A percentile compares a stretch with the other conserved stretches of the same genome.
Evolutionary conservation across 768 basidiomycete genomes (phyloP).

Genomic region (Amanita rubescens): DNA sequence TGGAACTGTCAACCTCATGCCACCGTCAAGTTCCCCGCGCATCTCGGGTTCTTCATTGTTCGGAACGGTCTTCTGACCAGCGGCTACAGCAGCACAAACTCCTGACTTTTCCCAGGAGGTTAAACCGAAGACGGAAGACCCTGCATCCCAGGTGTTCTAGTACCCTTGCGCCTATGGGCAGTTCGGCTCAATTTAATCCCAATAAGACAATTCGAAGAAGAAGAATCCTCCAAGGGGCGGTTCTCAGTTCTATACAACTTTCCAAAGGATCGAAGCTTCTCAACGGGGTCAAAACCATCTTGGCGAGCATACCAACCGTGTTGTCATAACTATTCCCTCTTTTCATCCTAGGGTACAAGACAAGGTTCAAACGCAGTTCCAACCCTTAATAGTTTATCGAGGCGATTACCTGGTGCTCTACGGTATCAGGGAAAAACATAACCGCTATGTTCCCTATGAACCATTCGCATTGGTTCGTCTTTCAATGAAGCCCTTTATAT

Average conservation of each 20-base stretch:
- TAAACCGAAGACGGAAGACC: not conserved
- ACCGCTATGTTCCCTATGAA: not conserved
- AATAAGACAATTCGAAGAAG: conserved; percentile 3
- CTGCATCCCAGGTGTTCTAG: conserved; percentile 2
- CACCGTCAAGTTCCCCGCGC: conserved; percentile 1
- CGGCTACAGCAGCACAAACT: conserved; percentile 7
- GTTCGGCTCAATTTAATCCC: not conserved
- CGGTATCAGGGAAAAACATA: not conserved
- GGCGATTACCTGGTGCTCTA: not conserved
- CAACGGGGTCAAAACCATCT: not conserved
- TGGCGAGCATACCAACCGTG: conserved; percentile 1
- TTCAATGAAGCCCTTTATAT: conserved; percentile 64
- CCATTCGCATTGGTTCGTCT: conserved; percentile 35
- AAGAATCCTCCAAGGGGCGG: not conserved
- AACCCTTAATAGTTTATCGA: conserved; percentile 2
- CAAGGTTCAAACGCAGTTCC: not conserved
- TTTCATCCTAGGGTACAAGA: not conserved
- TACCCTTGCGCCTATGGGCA: not conserved
- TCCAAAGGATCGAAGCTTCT: conserved; percentile 6
- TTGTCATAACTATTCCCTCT: conserved; percentile 5
- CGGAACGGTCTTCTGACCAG: conserved; percentile 8
- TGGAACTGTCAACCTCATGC: not conserved
- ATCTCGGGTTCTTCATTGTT: conserved; percentile 10
- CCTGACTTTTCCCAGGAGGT: conserved; percentile 5
- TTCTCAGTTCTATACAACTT: not conserved